These are phyloP conservation scores for Auricularia sp. DNA, from an alignment of 768 basidiomycete species.

Conservation along the genomic window DNA sequence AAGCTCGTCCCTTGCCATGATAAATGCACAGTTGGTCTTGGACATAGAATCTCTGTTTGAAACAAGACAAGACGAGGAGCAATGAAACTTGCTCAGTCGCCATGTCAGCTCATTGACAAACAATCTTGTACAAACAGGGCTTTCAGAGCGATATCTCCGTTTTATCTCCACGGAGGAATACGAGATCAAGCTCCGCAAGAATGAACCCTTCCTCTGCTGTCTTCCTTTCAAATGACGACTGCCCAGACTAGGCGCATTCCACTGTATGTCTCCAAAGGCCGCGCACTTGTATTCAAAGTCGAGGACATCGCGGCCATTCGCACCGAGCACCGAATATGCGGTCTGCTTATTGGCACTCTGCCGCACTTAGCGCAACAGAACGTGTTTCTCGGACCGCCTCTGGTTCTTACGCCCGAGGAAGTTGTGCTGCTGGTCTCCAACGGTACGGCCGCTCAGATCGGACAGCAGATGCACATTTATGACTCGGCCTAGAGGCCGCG, in stretches of 20 bases:
- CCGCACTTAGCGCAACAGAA: constrained; percentile 96
- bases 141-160: no score
- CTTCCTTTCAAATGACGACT: no score
- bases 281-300: background rate
- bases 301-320: constrained; percentile 75
- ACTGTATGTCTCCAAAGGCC: background rate
- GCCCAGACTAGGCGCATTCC: background rate
- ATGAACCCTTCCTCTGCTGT: no score
- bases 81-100: no score
- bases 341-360: constrained; percentile 79
- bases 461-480: background rate
- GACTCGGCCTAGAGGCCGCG: constrained; percentile 49
- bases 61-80: no score
- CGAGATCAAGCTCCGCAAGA: no score
- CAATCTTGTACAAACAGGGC: no score
- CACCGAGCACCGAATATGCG: constrained; percentile 71
- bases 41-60: no score
- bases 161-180: no score
- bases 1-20: no score
- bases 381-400: constrained; percentile 86
- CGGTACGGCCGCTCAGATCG: constrained; percentile 34
- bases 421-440: constrained; percentile 78
- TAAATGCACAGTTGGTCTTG: no score
- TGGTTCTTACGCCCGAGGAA: constrained; percentile 85
- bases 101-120: no score